Base-by-base conservation (phyloP, 192 early-diverging fungal species). In the Powellomyces hirtus region DNA sequence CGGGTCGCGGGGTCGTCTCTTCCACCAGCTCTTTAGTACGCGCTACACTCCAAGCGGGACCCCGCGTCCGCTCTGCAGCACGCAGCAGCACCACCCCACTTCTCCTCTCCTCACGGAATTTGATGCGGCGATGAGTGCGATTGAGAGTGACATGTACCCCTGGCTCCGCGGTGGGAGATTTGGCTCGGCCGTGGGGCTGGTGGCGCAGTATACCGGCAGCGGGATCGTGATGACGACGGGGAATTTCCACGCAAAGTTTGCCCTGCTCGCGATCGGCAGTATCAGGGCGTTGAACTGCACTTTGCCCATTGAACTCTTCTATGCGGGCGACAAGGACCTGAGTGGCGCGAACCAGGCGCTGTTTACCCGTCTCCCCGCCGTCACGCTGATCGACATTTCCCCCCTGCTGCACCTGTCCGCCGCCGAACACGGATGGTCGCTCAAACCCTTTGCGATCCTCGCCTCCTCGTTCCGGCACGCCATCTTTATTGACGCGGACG, bases 401-500 rank as follows among this genome's bases (percentile, higher is more conserved):
- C 67, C 76, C 22, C 68, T 83, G 16, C 53, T 73, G 3, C 57
- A 79, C n/a, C 57, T 85, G 36, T 59, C 77, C 42, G 68, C 81
- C 42, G 61, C 72, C 8, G 62, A 80, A 29, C 29, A 56, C 26
- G 86, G 86, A n/a, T 90, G 89, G 89, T 74, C 83, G 4, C 75
- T 89, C 52, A 91, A 91, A 60, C 86, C 90, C 0, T 90, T 82
- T 84, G 85, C 88, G 0, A 76, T 91, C 51, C 49, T 91, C 30
- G 83, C 81, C 0, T 80, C 82, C 2, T 74, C 64, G 24, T 91
- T 89, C 68, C 18, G 81, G 87, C 29, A 56, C 29, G 76, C 80
- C 20, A 86, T 91, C 50, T 78, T 91, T 56, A 77, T 90, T 52
- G 90, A 91, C 71, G 86, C 90, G 13, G 90, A 91, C 70, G 87